Base-by-base conservation (phyloP, 768 basidiomycete genomes). In the Collybiopsis confluens region DNA sequence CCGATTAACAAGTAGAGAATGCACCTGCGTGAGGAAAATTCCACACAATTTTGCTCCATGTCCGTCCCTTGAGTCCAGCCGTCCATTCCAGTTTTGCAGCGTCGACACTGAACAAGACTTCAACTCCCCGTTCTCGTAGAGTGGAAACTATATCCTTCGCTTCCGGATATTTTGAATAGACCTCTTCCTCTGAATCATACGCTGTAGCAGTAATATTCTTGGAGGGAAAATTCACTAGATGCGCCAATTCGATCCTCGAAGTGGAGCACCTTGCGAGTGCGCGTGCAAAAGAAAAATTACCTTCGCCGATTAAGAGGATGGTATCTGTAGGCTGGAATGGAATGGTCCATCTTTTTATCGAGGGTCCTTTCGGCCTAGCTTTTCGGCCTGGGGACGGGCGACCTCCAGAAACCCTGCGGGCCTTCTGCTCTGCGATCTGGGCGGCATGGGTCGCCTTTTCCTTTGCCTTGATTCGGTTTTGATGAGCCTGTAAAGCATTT, bases 21-120 rank as follows among this genome's bases (percentile, higher is more conserved):
- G 28, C 15, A 44, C 95, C 95, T 62, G 89, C 88, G 72, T 98
- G 96, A 55, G 96, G 96, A 65, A 98, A 98, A 66, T 98, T 97
- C 86, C 92, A 98, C 6, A 91, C 82, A 54, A 98, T 79, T 56
- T 80, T 81, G 68, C 92, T 87, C 80, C 88, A 89, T 52, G 70
- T 78, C 57, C 73, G 71, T 37, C 80, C 81, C 57, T 83, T 88
- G 43, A 95, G 67, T 8, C 67, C 64, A 5, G 77, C 54, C 36
- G 73, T 68, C 56, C 77, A 87, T 51, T 86, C 86, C 30, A 98
- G 68, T 53, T 73, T 78, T 6, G 86, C 88, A n/a, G 86, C 96
- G 65, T 98, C 96, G 18, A 97, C 78, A 6, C 76, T 78, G 65
- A 97, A 98, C 11, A 90, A 63, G 8, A 97, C 82, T 44, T 79